Evolutionary conservation across 306 rosid genomes (phyloP).

Genomic region (Argentina anserina): DNA sequence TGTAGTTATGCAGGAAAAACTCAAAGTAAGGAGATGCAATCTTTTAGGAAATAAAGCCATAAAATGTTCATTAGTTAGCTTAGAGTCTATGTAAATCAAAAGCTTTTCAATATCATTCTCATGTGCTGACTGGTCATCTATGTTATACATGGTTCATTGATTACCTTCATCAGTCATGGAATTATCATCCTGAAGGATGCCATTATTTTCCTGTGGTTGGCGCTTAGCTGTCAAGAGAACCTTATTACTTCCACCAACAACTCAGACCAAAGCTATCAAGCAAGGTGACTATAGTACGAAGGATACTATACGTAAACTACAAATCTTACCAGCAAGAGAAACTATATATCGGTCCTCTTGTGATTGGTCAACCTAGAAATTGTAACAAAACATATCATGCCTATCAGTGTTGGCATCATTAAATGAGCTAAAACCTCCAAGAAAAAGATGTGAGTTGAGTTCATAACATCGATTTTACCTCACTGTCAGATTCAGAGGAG

Average conservation of each 20-base stretch:
- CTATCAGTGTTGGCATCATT: not conserved
- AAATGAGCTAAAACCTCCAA: conserved; percentile 2
- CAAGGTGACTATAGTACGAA: conserved; percentile 9
- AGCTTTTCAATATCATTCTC: not conserved
- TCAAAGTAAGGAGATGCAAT: not conserved
- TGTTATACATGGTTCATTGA: conserved; percentile 1
- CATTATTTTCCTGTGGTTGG: conserved; percentile 46
- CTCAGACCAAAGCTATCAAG: conserved; percentile 3
- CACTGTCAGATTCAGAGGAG: conserved; percentile 48
- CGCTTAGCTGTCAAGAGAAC: conserved; percentile 50
- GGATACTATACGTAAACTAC: not conserved
- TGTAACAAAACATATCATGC: conserved; percentile 19
- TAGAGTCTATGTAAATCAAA: not conserved
- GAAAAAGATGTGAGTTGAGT: not conserved
- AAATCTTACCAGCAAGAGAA: conserved; percentile 62
- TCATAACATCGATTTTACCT: conserved; percentile 30
- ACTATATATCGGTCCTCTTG: conserved; percentile 62
- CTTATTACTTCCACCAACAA: conserved; percentile 14
- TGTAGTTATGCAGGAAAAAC: not conserved
- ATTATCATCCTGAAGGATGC: conserved; percentile 39
- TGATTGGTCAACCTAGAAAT: conserved; percentile 55
- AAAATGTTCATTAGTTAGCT: not conserved
- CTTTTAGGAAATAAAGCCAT: not conserved
- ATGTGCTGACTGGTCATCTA: not conserved
- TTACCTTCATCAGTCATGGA: conserved; percentile 68